Base-by-base conservation (phyloP, 306 rosid genomes). In the Chamaecrista fasciculata region DNA sequence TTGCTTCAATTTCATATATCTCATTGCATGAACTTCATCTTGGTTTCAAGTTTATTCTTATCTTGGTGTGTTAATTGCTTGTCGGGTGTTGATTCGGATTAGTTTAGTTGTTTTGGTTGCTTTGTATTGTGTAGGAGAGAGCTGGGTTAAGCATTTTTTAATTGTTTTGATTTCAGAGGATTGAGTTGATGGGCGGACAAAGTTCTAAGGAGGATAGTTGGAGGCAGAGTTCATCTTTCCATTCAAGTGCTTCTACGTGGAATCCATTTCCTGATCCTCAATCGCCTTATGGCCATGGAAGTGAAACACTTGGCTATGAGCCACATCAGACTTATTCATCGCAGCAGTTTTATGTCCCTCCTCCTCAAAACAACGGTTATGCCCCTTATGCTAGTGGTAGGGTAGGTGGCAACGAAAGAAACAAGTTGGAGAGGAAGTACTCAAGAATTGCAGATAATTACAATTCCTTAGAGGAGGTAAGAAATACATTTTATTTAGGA, bases 401-500 rank as follows among this genome's bases (percentile, higher is more conserved):
- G 58, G 76, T 63, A 18, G 47, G 74, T 44, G 49, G n/a, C 43
- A 37, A 10, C 39, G 53, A 58, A 40, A 42, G 76, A 55, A 71
- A 11, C 64, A 82, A 66, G 65, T 48, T 89, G 33, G 88, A 89
- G 12, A 82, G 86, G 76, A 78, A 78, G 53, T 86, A 78, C 69
- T 89, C 90, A 1, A 86, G 79, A 72, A 84, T 80, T 69, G 79
- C 83, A 9, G 91, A 89, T 63, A 36, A 59, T 51, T 89, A 78
- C 81, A 28, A 23, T 39, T 86, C 91, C 52, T 46, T 86, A 43
- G 82, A 82, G 11, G 78, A 86, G 86, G 96, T 84, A 67, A 63
- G 46, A 43, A 6, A 10, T 37, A 12, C 43, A 37, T 10, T 37
- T 8, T 37, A 42, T 55, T n/a, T n/a, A n/a, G n/a, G n/a, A n/a